Evolutionary conservation across 129 eudicot genomes (phyloP).

Genomic region (Artemisia annua): DNA sequence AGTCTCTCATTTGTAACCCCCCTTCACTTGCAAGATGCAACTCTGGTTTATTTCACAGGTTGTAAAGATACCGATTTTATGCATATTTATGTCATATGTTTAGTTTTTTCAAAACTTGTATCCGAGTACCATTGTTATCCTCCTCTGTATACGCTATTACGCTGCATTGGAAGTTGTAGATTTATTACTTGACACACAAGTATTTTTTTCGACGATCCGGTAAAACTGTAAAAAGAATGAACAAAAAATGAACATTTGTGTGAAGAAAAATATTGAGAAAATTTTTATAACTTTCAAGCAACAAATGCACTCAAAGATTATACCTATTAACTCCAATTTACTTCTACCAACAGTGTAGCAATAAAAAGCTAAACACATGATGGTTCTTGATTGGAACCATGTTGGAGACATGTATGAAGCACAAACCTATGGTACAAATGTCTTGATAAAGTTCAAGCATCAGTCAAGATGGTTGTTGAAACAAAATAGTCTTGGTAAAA

Average conservation of each 20-base stretch:
- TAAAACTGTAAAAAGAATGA: no score
- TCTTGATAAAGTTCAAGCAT: no score
- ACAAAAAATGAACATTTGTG: no score
- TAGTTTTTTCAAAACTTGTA: slow-evolving; percentile 17
- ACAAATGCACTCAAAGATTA: no score
- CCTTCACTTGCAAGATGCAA: slow-evolving; percentile 38
- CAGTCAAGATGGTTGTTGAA: no score
- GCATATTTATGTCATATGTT: slow-evolving; percentile 38
- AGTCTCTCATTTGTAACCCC: slow-evolving; percentile 41
- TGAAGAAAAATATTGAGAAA: no score
- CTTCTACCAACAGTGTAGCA: not conserved
- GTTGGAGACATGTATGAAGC: slow-evolving; percentile 38
- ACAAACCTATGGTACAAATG: slow-evolving; percentile 16
- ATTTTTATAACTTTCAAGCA: no score
- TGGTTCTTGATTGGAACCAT: slow-evolving; percentile 15
- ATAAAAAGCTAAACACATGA: not conserved
- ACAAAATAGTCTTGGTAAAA: no score
- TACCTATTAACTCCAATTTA: no score
- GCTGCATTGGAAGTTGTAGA: not conserved
- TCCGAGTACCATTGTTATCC: not conserved
- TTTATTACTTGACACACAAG: not conserved
- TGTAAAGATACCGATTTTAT: slow-evolving; percentile 53
- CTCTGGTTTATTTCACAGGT: slow-evolving; percentile 44
- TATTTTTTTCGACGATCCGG: no score
- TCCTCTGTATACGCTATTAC: not conserved